phyloP scores from a whole-genome alignment of 768 basidiomycete species.

The Candolleomyces efflorescens region DNA sequence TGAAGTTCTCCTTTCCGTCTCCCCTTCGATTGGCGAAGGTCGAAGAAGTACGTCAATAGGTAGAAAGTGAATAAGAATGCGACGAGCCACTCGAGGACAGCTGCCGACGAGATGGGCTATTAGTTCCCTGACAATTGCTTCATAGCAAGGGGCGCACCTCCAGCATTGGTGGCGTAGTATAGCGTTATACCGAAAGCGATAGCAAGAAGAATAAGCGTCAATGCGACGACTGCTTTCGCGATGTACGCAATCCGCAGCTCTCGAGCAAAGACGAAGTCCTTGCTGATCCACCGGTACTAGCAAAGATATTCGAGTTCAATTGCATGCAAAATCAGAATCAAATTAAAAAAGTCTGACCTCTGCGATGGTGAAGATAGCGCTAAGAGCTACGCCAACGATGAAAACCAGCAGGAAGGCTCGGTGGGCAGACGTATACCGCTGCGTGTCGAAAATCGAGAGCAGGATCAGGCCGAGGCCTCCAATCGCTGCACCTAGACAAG shows the following conservation, averaged over 20 bases:
- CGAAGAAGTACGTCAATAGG: conserved; percentile 67
- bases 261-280: conserved; percentile 42
- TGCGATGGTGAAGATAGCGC: conserved; percentile 68
- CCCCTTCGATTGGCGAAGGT: conserved; percentile 60
- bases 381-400: conserved; percentile 65
- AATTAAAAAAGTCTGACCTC: conserved; percentile 40
- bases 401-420: conserved; percentile 65
- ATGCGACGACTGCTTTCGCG: conserved; percentile 57
- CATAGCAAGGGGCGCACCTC: conserved; percentile 33
- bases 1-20: conserved; percentile 43
- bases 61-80: conserved; percentile 71
- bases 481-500: conserved; percentile 56
- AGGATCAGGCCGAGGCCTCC: conserved; percentile 65
- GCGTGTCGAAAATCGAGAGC: conserved; percentile 69
- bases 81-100: conserved; percentile 73
- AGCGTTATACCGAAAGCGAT: conserved; percentile 59
- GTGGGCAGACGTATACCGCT: conserved; percentile 47
- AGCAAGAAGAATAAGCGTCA: conserved; percentile 52
- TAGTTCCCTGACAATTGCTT: not conserved
- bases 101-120: conserved; percentile 23
- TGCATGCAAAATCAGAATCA: not conserved
- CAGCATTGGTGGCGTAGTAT: conserved; percentile 40
- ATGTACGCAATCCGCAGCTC: conserved; percentile 52
- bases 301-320: not conserved
- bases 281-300: conserved; percentile 63